Evolutionary conservation across 495 filamentous ascomycete genomes (phyloP), one percentile per base, ranked within the genome.

Genomic region (Aspergillus affinis): DNA sequence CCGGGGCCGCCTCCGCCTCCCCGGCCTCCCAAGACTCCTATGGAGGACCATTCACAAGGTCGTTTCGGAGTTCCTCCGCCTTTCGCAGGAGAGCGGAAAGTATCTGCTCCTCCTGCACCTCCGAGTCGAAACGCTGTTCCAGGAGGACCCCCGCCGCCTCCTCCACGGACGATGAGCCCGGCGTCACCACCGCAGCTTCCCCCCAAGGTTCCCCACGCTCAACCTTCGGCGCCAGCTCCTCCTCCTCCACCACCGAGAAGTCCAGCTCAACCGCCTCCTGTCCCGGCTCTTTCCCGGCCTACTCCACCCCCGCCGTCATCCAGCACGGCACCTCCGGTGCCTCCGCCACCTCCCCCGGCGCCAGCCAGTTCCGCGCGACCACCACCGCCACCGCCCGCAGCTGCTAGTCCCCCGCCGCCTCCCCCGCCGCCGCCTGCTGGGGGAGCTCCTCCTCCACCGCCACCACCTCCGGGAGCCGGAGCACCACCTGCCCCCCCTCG

Each of bases 1-100:
- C 79, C 88, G 20, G 91, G 87, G 2, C 90, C 93, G 18, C 89
- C 91, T 4, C 91, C 92, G 36, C 92, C 92, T 19, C 92, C 92
- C 8, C 81, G 91, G 64, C 92, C 93, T 44, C 90, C 93, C 2
- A 97, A 97, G 73, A 89, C 85, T 4, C 90, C 91, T 4, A 78
- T 92, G 66, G 90, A 93, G 30, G 90, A 92, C 12, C 36, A 41
- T 12, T 5, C 36, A 15, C 36, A 41, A 19, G 66, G 70, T 64
- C 70, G 82, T 17, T 75, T 79, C 69, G 84, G 82, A 20, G 92
- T 97, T 15, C 92, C 94, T 29, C 93, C 93, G 18, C 87, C 90
- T 20, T 96, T 96, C 69, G 74, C 82, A 54, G 88, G 88, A 44
- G 85, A 88, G 62, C 79, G 88, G 54, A 85, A 84, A 53, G 68